Conservation (phyloP, 805 yeast genomes). For the Lipomyces japonicus region DNA sequence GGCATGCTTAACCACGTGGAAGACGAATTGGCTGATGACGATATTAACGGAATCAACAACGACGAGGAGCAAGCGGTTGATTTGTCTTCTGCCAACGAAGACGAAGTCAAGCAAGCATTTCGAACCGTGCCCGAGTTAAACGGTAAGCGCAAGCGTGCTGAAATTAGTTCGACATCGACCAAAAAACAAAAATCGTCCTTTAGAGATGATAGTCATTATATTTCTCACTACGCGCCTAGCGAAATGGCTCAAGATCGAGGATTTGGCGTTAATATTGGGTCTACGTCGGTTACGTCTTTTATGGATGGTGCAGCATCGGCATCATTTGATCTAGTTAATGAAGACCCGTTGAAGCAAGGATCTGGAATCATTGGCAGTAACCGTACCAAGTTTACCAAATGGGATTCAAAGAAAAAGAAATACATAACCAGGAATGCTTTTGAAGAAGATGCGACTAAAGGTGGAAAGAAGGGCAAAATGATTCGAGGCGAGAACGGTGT, state of each 20-base stretch:
- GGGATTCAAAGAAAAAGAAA: conserved; percentile 54
- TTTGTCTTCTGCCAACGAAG: conserved; percentile 42
- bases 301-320: conserved; percentile 81
- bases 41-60: conserved; percentile 29
- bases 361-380: conserved; percentile 24
- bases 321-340: conserved; percentile 74
- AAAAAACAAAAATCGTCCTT: conserved; percentile 48
- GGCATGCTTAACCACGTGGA: not conserved
- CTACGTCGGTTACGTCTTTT: conserved; percentile 50
- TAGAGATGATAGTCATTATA: conserved; percentile 74
- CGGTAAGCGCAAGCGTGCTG: conserved; percentile 12
- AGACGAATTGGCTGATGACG: conserved; percentile 36
- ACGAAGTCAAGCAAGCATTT: conserved; percentile 41
- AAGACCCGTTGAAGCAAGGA: conserved; percentile 44
- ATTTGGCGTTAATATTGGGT: conserved; percentile 41
- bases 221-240: conserved; percentile 86
- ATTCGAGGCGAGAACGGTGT: conserved; percentile 95
- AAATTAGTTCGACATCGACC: conserved; percentile 1
- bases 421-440: conserved; percentile 14
- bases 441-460: conserved; percentile 22
- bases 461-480: conserved; percentile 47
- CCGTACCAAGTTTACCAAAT: conserved; percentile 41
- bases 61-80: conserved; percentile 36
- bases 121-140: conserved; percentile 39
- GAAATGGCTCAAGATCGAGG: conserved; percentile 78